A percentile compares a stretch with the other conserved stretches of the same genome.
Evolutionary conservation across 2,329 filamentous ascomycete genomes (phyloP).

Genomic region (Epichloe typhina): DNA sequence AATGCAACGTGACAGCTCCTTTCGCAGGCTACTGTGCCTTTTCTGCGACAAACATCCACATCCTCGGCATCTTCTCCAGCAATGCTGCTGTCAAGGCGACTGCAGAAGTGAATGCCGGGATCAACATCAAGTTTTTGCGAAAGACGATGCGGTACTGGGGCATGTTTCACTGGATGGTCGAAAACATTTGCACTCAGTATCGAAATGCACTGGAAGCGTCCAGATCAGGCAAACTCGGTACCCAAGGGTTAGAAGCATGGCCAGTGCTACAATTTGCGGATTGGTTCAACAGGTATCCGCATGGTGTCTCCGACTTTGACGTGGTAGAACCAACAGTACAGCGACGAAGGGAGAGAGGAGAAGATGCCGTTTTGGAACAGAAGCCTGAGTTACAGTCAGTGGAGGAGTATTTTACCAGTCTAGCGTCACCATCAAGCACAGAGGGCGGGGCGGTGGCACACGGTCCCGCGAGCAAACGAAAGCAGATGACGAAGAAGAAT

Average conservation of each 20-base stretch:
- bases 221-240: slow-evolving; percentile 45
- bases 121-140: slow-evolving; percentile 78
- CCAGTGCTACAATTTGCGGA: slow-evolving; percentile 90
- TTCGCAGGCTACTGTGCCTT: slow-evolving; percentile 95
- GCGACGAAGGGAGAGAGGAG: slow-evolving; percentile 60
- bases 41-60: slow-evolving; percentile 84
- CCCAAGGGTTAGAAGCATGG: slow-evolving; percentile 34
- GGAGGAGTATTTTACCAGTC: slow-evolving; percentile 80
- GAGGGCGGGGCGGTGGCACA: slow-evolving; percentile 22
- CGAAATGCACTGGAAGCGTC: slow-evolving; percentile 72
- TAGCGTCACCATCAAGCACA: slow-evolving; percentile 50
- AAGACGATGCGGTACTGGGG: slow-evolving; percentile 98
- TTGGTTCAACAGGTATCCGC: slow-evolving; percentile 92
- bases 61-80: slow-evolving; percentile 81
- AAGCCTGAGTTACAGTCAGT: slow-evolving; percentile 86
- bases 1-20: slow-evolving; percentile 69
- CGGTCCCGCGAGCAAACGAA: slow-evolving; percentile 19
- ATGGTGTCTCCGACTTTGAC: slow-evolving; percentile 74
- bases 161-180: slow-evolving; percentile 94
- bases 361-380: slow-evolving; percentile 81
- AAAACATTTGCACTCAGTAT: slow-evolving; percentile 84
- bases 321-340: slow-evolving; percentile 62
- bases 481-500: slow-evolving; percentile 23
- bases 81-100: slow-evolving; percentile 61
- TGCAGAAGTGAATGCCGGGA: slow-evolving; percentile 72